phyloP scores from a whole-genome alignment of 768 basidiomycete species.

The Pulveroboletus ravenelii region DNA sequence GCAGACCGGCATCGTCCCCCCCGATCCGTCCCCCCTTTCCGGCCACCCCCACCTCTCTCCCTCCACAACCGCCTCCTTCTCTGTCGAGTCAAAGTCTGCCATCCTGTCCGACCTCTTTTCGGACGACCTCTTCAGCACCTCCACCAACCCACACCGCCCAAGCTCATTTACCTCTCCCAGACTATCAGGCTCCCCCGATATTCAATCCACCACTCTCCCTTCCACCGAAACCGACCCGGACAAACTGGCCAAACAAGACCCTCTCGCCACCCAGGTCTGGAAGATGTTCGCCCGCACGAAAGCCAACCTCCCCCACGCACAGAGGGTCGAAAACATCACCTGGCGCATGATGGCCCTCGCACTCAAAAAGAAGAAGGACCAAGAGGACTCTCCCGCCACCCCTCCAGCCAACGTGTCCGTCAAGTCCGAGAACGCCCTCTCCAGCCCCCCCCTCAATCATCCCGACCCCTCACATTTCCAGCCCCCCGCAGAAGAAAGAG shows the following conservation, averaged over 20 bases:
- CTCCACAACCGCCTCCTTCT: conserved; percentile 41
- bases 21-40: conserved; percentile 33
- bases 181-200: conserved; percentile 64
- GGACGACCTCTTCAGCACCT: conserved; percentile 55
- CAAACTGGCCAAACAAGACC: conserved; percentile 75
- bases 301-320: conserved; percentile 84
- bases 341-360: conserved; percentile 99
- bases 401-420: conserved; percentile 10
- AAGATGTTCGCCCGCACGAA: conserved; percentile 91
- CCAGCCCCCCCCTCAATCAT: conserved; percentile 4
- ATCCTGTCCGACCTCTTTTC: conserved; percentile 67
- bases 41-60: conserved; percentile 35
- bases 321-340: conserved; percentile 96
- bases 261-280: conserved; percentile 94
- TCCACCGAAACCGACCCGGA: conserved; percentile 52
- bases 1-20: conserved; percentile 28
- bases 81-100: conserved; percentile 53
- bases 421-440: conserved; percentile 17
- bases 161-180: conserved; percentile 63
- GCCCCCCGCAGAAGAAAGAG: conserved; percentile 47
- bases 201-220: conserved; percentile 42
- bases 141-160: conserved; percentile 31
- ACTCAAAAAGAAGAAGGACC: conserved; percentile 82
- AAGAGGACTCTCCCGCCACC: conserved; percentile 38
- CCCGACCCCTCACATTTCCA: conserved; percentile 2